These are phyloP conservation scores for Aspergillus intermedius DNA, from an alignment of 2,329 filamentous ascomycete species.

Conservation along the genomic window DNA sequence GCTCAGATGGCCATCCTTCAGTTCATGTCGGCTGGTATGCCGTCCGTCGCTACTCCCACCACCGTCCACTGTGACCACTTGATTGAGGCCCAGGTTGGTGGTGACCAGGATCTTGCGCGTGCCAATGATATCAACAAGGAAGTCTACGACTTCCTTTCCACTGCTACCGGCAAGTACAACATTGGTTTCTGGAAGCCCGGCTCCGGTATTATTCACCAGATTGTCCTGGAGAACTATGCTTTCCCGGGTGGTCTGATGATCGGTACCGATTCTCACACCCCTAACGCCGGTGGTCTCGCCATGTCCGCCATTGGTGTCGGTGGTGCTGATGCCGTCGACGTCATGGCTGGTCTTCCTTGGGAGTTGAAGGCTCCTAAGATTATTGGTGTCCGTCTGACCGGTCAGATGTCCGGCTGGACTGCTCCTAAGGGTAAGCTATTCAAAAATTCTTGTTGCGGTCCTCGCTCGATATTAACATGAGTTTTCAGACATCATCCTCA, in stretches of 20 bases:
- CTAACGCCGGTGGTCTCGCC: conserved; percentile 92
- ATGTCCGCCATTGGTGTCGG: conserved; percentile 94
- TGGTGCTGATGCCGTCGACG: conserved; percentile 96
- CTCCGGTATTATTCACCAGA: conserved; percentile 99
- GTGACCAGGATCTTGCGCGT: conserved; percentile 84
- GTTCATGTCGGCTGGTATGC: conserved; percentile 99
- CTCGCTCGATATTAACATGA: conserved; percentile 4
- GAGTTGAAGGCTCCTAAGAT: conserved; percentile 97
- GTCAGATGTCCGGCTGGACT: conserved; percentile 83
- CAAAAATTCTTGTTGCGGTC: conserved; percentile 3
- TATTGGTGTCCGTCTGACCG: conserved; percentile 93
- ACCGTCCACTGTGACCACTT: conserved; percentile 99
- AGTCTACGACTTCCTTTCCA: conserved; percentile 94
- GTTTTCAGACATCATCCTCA: conserved; percentile 77
- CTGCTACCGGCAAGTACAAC: conserved; percentile 97
- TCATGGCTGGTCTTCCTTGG: conserved; percentile 96
- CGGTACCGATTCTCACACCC: conserved; percentile 95
- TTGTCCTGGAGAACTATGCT: conserved; percentile 96
- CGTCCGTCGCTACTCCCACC: conserved; percentile 83
- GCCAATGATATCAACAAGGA: conserved; percentile 96
- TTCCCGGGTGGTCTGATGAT: conserved; percentile 98
- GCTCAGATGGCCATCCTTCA: conserved; percentile 99
- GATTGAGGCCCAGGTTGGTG: conserved; percentile 94
- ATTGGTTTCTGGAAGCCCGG: conserved; percentile 99
- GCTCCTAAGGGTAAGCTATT: conserved; percentile 70